Evolutionary conservation across 345 rosid species (phyloP).

Genomic region (Lenwebbia sp.): DNA sequence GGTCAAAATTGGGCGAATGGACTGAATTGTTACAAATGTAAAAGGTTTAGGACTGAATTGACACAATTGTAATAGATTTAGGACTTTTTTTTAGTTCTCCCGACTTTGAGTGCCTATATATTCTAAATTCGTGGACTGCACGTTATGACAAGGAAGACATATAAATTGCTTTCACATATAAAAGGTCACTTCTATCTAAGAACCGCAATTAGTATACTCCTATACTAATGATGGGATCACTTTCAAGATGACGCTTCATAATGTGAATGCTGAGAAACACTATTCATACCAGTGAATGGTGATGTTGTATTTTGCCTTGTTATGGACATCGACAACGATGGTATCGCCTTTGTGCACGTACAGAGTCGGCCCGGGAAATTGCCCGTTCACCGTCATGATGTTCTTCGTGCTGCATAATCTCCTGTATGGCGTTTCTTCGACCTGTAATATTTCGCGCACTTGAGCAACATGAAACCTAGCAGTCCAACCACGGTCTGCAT

Average conservation of each 20-base stretch:
- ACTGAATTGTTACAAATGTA: too few species aligned
- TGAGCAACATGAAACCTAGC: neutral
- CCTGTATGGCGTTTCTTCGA: conserved; percentile 12
- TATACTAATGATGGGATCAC: neutral
- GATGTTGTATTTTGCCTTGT: conserved; percentile 10
- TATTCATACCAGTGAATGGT: conserved; percentile 23
- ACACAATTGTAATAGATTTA: too few species aligned
- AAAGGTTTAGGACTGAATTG: too few species aligned
- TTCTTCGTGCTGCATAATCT: conserved; percentile 22
- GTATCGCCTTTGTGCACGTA: conserved; percentile 12
- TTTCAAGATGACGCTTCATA: neutral
- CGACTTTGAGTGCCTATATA: neutral
- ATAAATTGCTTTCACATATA: neutral
- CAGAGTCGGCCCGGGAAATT: conserved; percentile 21
- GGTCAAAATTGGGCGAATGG: too few species aligned
- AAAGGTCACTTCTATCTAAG: neutral
- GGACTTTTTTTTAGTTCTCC: too few species aligned
- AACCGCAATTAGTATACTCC: neutral
- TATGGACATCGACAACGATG: conserved; percentile 14
- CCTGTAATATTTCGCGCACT: neutral
- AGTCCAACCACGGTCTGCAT: neutral
- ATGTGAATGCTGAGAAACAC: neutral
- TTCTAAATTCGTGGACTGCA: neutral
- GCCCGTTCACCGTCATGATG: conserved; percentile 17
- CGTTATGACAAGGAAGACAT: neutral